Evolutionary conservation across 805 yeast species (phyloP).

Genomic region (Metschnikowia bowlesiae): DNA sequence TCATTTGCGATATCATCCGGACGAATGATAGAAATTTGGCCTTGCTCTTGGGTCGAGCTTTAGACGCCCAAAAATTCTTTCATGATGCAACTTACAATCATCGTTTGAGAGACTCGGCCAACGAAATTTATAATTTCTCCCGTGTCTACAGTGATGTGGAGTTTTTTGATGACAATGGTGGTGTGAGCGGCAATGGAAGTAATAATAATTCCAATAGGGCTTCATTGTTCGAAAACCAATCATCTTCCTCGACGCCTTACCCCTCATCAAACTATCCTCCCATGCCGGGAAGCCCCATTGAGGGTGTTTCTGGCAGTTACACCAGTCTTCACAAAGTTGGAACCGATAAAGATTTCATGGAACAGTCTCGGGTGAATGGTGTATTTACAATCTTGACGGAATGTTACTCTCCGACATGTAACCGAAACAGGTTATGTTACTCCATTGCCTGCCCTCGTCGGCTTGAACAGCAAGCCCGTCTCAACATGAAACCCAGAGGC

Average conservation of each 20-base stretch:
- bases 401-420: constrained; percentile 96
- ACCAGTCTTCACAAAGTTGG: constrained; percentile 15
- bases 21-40: constrained; percentile 92
- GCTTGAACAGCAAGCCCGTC: constrained; percentile 90
- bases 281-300: constrained; percentile 16
- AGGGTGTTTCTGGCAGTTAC: constrained; percentile 12
- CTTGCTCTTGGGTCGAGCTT: constrained; percentile 77
- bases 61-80: constrained; percentile 91
- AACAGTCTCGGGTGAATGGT: constrained; percentile 62
- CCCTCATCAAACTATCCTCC: constrained; percentile 17
- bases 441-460: constrained; percentile 96
- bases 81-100: constrained; percentile 96
- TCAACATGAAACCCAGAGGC: constrained; percentile 83
- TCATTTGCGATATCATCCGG: constrained; percentile 77
- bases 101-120: constrained; percentile 78
- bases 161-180: constrained; percentile 31
- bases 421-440: constrained; percentile 82
- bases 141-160: constrained; percentile 48
- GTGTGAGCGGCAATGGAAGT: constrained; percentile 15
- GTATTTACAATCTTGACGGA: constrained; percentile 89
- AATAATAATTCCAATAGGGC: constrained; percentile 27
- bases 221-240: constrained; percentile 20
- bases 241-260: constrained; percentile 18
- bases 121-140: constrained; percentile 83
- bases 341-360: constrained; percentile 15